phyloP scores from a whole-genome alignment of 352 stramenopile genomes.

The Stephanocyclus meneghinianus region DNA sequence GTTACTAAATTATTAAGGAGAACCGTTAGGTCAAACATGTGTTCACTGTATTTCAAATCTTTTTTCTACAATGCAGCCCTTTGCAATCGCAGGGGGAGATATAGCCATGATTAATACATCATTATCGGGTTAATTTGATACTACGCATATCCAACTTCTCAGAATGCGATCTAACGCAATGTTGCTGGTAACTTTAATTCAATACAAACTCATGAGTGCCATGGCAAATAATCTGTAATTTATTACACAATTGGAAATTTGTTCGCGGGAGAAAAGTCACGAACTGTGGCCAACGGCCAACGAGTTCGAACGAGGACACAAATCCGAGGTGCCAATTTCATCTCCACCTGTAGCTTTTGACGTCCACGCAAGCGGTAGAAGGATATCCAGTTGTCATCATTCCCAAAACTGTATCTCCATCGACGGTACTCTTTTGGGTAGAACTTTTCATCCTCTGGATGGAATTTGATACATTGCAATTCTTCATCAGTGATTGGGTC shows the following conservation, averaged over 20 bases:
- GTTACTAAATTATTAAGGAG: too few species aligned
- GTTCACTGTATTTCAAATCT: too few species aligned
- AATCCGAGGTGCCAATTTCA: slow-evolving; percentile 70
- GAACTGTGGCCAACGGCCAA: slow-evolving; percentile 62
- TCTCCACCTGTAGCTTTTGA: slow-evolving; percentile 62
- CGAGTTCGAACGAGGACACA: slow-evolving; percentile 62
- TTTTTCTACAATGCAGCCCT: too few species aligned
- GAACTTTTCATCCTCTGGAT: slow-evolving; percentile 67
- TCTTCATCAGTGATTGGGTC: slow-evolving; percentile 44
- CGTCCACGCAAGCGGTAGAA: slow-evolving; percentile 59
- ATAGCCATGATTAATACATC: too few species aligned
- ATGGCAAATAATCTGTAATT: background rate
- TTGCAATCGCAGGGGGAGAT: too few species aligned
- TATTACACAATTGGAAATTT: slow-evolving; percentile 5
- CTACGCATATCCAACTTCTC: too few species aligned
- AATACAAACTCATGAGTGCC: too few species aligned
- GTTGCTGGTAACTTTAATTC: too few species aligned
- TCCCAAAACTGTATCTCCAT: slow-evolving; percentile 66
- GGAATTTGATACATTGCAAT: slow-evolving; percentile 32
- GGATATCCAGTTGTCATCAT: slow-evolving; percentile 53
- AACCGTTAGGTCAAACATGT: too few species aligned
- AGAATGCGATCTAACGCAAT: too few species aligned
- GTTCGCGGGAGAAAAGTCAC: slow-evolving; percentile 50
- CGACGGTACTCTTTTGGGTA: slow-evolving; percentile 63
- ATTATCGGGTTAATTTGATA: too few species aligned